Base-by-base conservation (phyloP, 2,329 filamentous ascomycete genomes). In the Ophiostoma quercus region DNA sequence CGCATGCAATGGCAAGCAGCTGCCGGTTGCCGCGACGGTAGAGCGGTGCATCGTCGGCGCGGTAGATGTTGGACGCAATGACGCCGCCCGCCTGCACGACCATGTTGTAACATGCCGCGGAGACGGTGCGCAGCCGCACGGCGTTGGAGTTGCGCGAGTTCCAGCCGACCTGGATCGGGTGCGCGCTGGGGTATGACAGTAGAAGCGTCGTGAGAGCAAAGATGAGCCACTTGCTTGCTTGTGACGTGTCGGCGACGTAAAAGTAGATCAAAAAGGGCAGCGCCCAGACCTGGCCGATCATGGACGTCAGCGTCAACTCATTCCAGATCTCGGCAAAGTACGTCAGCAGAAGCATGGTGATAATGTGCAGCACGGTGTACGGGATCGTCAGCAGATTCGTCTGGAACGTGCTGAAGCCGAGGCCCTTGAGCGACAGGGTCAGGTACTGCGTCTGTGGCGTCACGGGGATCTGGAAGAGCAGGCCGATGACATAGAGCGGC, bases 351-450 rank as follows among this genome's bases (percentile, higher is more conserved):
- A 81, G 72, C 77, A 79, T 80, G 41, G 77, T 78, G 41, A 80
- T 74, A 19, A 79, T 79, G 69, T 78, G 77, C 11, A 72, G 67
- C 62, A 81, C 77, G 0, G 78, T 79, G 62, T 80, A 82, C 0
- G 86, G 84, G n/a, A 90, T 89, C 1, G 84, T 83, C 8, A 91
- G 81, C 43, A 91, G 76, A 74, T 90, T 91, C 1, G 87, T 83
- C 29, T 86, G 78, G 76, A 91, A 88, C 2, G 84, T 87, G 71
- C 81, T 79, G 77, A 88, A 89, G 1, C 83, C 88, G 0, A 90
- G 79, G 1, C 80, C 78, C 65, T 83, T 82, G 6, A 90, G 80
- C 0, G 84, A 85, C 5, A 88, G 81, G 0, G 88, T 87, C 5
- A 90, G 80, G 71, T 89, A 90, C 19, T 81, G 80, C 0, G 80